Evolutionary conservation across 208 protist genomes (phyloP).

Genomic region (Angomonas ambiguus): DNA sequence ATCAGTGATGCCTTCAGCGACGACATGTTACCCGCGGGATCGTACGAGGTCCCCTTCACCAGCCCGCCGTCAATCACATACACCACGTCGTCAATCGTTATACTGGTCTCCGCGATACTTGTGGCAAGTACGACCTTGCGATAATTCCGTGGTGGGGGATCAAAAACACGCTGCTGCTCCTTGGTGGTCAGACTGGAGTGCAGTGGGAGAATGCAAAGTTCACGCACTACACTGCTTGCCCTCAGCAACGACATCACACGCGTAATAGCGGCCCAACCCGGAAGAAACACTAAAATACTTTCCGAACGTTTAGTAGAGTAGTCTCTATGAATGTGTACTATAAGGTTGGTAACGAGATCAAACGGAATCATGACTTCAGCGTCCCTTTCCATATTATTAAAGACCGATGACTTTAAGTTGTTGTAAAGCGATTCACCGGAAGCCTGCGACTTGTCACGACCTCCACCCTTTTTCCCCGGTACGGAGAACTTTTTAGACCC

Average conservation of each 20-base stretch:
- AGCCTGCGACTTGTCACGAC: conserved; percentile 6
- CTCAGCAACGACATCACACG: conserved; percentile 47
- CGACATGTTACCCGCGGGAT: conserved; percentile 69
- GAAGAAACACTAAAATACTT: conserved; percentile 87
- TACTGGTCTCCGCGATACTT: conserved; percentile 96
- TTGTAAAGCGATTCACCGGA: conserved; percentile 31
- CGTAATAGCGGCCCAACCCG: conserved; percentile 88
- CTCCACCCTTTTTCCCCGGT: background rate
- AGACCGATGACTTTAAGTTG: conserved; percentile 51
- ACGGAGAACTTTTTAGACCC: conserved; percentile 23
- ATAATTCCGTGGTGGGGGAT: conserved; percentile 54
- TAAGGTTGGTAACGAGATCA: conserved; percentile 63
- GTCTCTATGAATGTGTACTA: conserved; percentile 46
- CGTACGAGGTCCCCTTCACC: conserved; percentile 89
- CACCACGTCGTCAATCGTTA: conserved; percentile 95
- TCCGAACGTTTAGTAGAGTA: conserved; percentile 30
- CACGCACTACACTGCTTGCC: conserved; percentile 24
- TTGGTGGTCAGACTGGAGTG: conserved; percentile 87
- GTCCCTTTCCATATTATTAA: conserved; percentile 45
- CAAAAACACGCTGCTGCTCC: conserved; percentile 91
- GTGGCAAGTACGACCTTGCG: conserved; percentile 94
- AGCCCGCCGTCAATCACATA: conserved; percentile 96
- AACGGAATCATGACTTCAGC: conserved; percentile 64
- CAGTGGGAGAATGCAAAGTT: conserved; percentile 82
- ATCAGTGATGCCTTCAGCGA: conserved; percentile 73